Base-by-base conservation (phyloP, 148 eudicot genomes). In the Amaranthus hypochondriacus region DNA sequence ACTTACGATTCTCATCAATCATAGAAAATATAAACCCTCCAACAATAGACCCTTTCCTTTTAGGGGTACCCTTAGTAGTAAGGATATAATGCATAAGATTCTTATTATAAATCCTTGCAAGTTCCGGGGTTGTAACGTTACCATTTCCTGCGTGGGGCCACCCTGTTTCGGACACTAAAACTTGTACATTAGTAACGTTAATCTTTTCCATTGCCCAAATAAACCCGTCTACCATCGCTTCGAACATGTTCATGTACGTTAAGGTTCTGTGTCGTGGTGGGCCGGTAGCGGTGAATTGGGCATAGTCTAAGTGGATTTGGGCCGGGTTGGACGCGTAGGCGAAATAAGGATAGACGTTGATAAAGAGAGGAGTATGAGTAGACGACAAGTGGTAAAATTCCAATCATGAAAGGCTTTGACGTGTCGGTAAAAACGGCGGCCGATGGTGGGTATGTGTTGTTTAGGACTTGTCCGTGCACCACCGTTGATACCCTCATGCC, bases 281-380 rank as follows among this genome's bases (percentile, higher is more conserved):
- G 0, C 54, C 9, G 0, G 63, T 42, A 0, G 81, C 69, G 5
- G 71, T 79, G 71, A 87, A 87, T 3, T 63, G 78, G 0, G 94
- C 88, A n/a, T 82, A 89, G 4, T 79, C 83, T 4, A 89, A 49
- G 2, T 56, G 65, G 4, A 88, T 53, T 4, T 83, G 9, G 0
- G 1, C n/a, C 0, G 91, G 84, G 50, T 80, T 72, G 0, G 74
- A 47, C 1, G 75, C 78, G 42, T 84, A 76, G 8, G 87, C 83
- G 28, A 88, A 84, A 55, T 84, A 89, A 1, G 91, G 94, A 72
- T 89, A 89, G 12, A 84, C 66, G 49, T 86, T 84, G 55, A 77
- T 44, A n/a, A 88, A 60, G 11, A 88, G 70, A 3, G 91, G 87
- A 21, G 74, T 4, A 0, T 56, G 48, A 2, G 76, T 69, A 0